Percentiles rank a stretch among this genome's conserved stretches.
phyloP scores from a whole-genome alignment of 2,329 filamentous ascomycete genomes.

The Colletotrichum musicola region DNA sequence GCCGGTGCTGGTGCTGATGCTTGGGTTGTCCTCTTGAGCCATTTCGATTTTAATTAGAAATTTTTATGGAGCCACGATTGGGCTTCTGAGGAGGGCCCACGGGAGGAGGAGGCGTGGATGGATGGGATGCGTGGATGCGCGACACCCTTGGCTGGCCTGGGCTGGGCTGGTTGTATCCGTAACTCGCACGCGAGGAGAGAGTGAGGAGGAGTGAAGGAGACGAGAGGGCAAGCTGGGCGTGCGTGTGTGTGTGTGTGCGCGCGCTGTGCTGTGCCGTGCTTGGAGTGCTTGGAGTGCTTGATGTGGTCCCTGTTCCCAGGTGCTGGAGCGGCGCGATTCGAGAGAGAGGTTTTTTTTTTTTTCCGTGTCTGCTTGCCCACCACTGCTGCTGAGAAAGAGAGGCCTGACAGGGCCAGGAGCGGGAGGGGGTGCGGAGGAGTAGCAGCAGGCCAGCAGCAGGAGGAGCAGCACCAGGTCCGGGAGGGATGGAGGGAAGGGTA shows the following conservation, averaged over 20 bases:
- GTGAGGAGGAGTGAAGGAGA: background rate
- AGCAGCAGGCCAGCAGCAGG: conserved; percentile 23
- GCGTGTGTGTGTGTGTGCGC: too few relatives aligned
- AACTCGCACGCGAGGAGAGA: background rate
- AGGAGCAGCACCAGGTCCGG: background rate
- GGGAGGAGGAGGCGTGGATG: conserved; percentile 43
- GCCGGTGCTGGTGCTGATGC: conserved; percentile 36
- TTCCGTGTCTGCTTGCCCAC: conserved; percentile 19
- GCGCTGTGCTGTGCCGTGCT: conserved; percentile 18
- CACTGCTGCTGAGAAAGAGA: conserved; percentile 8
- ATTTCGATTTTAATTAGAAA: conserved; percentile 56
- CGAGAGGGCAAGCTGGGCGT: background rate
- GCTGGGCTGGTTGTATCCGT: background rate
- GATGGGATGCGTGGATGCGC: conserved; percentile 40
- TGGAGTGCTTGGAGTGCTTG: conserved; percentile 15
- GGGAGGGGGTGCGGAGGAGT: conserved; percentile 34
- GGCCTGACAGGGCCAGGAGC: conserved; percentile 19
- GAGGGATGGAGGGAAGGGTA: conserved; percentile 29
- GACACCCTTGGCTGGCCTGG: conserved; percentile 37
- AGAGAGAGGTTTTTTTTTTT: conserved; percentile 5
- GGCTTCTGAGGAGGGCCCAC: conserved; percentile 44
- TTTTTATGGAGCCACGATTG: conserved; percentile 55
- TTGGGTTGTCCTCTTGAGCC: conserved; percentile 47
- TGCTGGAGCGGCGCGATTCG: conserved; percentile 25
- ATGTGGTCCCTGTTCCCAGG: conserved; percentile 29